Evolutionary conservation across 306 rosid species (phyloP).

Genomic region (Vigna mungo): DNA sequence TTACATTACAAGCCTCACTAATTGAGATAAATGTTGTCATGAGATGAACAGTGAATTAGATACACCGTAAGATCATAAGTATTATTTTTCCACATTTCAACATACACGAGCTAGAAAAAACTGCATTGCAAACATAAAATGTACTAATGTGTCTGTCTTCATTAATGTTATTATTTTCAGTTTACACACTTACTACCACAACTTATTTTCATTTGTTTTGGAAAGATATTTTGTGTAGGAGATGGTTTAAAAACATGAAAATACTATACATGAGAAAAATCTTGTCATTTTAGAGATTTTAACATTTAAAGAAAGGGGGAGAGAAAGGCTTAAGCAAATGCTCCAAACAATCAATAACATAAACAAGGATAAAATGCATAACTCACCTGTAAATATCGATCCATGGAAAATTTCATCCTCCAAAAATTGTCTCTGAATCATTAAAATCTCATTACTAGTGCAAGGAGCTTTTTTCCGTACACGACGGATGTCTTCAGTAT

Average conservation of each 20-base stretch:
- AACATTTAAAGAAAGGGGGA: background rate
- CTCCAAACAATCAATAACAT: conserved; percentile 33
- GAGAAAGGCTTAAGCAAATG: conserved; percentile 6
- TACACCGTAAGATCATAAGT: background rate
- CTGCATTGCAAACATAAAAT: background rate
- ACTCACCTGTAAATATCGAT: conserved; percentile 76
- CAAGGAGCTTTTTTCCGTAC: conserved; percentile 95
- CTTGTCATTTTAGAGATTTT: background rate
- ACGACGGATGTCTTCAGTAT: conserved; percentile 95
- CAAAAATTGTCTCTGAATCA: conserved; percentile 83
- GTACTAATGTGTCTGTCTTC: background rate
- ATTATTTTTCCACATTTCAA: conserved; percentile 10
- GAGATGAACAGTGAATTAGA: background rate
- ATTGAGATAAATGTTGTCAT: background rate
- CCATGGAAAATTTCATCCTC: conserved; percentile 81
- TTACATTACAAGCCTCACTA: conserved; percentile 12
- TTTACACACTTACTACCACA: background rate
- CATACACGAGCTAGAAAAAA: background rate
- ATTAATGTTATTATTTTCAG: conserved; percentile 5
- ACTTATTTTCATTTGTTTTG: background rate
- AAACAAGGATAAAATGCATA: conserved; percentile 4
- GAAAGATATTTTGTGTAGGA: background rate
- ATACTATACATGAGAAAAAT: background rate
- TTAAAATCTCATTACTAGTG: conserved; percentile 76
- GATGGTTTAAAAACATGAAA: background rate